Conservation (phyloP, 2,329 filamentous ascomycete genomes). For the Aspergillus aculeatinus region DNA sequence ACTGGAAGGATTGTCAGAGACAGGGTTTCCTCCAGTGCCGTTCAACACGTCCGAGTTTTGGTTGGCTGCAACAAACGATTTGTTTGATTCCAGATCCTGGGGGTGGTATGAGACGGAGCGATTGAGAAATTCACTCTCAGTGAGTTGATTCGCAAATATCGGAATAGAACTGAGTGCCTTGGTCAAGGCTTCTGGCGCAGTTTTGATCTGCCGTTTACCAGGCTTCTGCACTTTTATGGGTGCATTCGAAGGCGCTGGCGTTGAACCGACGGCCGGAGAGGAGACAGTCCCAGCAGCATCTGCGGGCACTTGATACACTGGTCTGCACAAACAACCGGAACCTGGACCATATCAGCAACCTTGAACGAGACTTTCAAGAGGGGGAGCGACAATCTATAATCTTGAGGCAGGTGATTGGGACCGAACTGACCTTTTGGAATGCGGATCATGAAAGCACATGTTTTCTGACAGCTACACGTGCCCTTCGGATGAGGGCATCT, state of each 20-base stretch:
- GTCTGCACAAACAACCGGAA: slow-evolving; percentile 42
- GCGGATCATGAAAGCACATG: slow-evolving; percentile 46
- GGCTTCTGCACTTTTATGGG: slow-evolving; percentile 39
- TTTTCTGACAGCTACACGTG: slow-evolving; percentile 43
- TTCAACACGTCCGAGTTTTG: background rate
- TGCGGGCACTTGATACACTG: slow-evolving; percentile 40
- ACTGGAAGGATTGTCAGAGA: background rate
- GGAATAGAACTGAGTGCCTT: slow-evolving; percentile 34
- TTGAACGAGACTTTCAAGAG: background rate
- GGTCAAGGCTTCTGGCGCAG: slow-evolving; percentile 34
- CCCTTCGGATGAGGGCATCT: slow-evolving; percentile 49
- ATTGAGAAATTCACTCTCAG: slow-evolving; percentile 18
- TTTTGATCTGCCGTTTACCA: slow-evolving; percentile 34
- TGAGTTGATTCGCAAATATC: slow-evolving; percentile 21
- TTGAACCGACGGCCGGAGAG: slow-evolving; percentile 15
- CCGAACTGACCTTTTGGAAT: slow-evolving; percentile 42
- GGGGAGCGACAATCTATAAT: background rate
- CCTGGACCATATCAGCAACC: slow-evolving; percentile 23
- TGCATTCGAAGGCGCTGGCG: slow-evolving; percentile 24
- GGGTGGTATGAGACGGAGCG: slow-evolving; percentile 14
- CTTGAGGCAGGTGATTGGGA: background rate
- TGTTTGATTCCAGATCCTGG: slow-evolving; percentile 1
- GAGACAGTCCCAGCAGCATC: slow-evolving; percentile 21
- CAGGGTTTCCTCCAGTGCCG: slow-evolving; percentile 1
- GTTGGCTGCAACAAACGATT: slow-evolving; percentile 3